Base-by-base conservation (phyloP, 306 rosid genomes). In the Lupinus albus region DNA sequence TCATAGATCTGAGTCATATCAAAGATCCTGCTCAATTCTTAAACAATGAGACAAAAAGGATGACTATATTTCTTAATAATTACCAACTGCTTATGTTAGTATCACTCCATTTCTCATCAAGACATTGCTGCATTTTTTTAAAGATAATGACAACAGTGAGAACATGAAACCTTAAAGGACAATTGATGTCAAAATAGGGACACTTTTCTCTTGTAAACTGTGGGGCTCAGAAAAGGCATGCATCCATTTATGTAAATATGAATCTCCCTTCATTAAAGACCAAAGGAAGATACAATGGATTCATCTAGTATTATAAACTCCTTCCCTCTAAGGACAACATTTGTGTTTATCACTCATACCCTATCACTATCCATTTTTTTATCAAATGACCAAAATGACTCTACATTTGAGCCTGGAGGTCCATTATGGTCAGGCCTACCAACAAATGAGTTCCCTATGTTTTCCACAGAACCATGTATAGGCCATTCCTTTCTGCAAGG, bases 361-460 rank as follows among this genome's bases (percentile, higher is more conserved):
- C 74, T 82, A 67, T 75, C 70, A 74, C 76, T 79, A 76, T 68
- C 70, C 82, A 25, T 73, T 65, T 84, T 74, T 75, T 75, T 72
- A 86, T 82, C 89, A 72, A 90, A 93, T 68, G 84, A 86, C 97
- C 97, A 90, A 74, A 76, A 86, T 35, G 97, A 86, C 86, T 93
- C 89, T 86, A 85, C 97, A 88, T 93, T 90, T 18, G 93, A 76
- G 74, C 77, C 41, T 21, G 78, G 36, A 18, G 92, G 86, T 69
- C 94, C 87, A 51, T 79, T 73, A 47, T 25, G 28, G 28, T 77
- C 87, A 17, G 89, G 86, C 81, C 80, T 83, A 33, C 78, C 75
- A 59, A 77, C 76, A 13, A 85, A 28, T 64, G 87, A 32, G 82
- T 80, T 79, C 49, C 84, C 83, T 30, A 76, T 61, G 57, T 92